Evolutionary conservation across 768 basidiomycete species (phyloP).

Genomic region (Boletus huronensis): DNA sequence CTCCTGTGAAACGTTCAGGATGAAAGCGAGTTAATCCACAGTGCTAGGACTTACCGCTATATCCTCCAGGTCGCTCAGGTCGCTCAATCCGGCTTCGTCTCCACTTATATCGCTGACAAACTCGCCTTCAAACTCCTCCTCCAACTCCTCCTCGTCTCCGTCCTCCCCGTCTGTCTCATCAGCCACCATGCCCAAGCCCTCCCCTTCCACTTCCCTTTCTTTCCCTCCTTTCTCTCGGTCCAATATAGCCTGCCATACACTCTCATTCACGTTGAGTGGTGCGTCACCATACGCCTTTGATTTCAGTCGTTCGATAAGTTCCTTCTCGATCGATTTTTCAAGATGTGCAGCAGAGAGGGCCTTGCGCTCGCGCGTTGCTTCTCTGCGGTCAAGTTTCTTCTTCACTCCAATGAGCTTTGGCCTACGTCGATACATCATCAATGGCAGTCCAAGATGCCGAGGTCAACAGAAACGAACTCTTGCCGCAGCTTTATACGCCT

Average conservation of each 20-base stretch:
- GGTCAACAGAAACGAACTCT: slow-evolving; percentile 52
- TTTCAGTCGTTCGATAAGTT: slow-evolving; percentile 92
- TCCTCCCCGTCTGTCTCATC: slow-evolving; percentile 56
- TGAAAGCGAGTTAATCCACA: not conserved
- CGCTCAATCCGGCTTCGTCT: slow-evolving; percentile 40
- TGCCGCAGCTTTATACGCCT: slow-evolving; percentile 80
- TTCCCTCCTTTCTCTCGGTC: slow-evolving; percentile 66
- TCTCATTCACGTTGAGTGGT: slow-evolving; percentile 97
- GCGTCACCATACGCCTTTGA: slow-evolving; percentile 97
- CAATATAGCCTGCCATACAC: slow-evolving; percentile 89
- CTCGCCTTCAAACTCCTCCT: slow-evolving; percentile 51
- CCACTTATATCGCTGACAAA: slow-evolving; percentile 56
- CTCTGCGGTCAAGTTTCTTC: slow-evolving; percentile 94
- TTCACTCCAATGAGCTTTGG: slow-evolving; percentile 93
- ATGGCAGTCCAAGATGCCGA: not conserved
- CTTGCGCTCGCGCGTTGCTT: slow-evolving; percentile 90
- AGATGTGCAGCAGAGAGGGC: slow-evolving; percentile 94
- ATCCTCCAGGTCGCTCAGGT: slow-evolving; percentile 65
- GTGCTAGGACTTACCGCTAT: slow-evolving; percentile 45
- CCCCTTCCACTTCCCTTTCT: slow-evolving; percentile 42
- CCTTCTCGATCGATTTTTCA: slow-evolving; percentile 93
- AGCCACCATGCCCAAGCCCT: slow-evolving; percentile 41
- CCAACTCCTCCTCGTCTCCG: slow-evolving; percentile 44
- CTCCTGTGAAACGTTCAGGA: slow-evolving; percentile 30
- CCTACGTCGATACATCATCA: slow-evolving; percentile 38